These are phyloP conservation scores for Pythium volutum DNA, from an alignment of 352 stramenopile genomes.

Conservation along the genomic window DNA sequence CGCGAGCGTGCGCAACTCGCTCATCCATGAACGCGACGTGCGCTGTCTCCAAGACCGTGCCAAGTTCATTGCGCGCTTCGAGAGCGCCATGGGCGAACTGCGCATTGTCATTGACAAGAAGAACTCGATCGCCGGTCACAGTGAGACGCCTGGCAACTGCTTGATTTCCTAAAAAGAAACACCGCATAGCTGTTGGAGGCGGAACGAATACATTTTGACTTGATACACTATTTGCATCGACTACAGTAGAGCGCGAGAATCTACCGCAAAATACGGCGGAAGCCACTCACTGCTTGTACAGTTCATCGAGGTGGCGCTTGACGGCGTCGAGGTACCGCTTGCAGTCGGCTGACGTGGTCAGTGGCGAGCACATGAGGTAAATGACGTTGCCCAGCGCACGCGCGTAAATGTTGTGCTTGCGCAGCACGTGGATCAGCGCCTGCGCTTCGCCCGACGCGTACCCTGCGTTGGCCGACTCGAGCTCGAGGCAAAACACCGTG, in stretches of 20 bases:
- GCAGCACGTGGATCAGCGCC: slow-evolving; percentile 56
- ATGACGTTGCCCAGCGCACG: slow-evolving; percentile 79
- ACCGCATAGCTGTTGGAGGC: not conserved
- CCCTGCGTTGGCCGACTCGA: slow-evolving; percentile 49
- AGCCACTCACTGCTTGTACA: slow-evolving; percentile 27
- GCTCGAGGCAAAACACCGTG: slow-evolving; percentile 74
- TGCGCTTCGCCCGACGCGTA: slow-evolving; percentile 70
- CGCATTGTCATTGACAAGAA: slow-evolving; percentile 59
- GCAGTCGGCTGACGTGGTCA: slow-evolving; percentile 65
- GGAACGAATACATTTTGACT: no score
- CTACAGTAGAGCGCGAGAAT: no score
- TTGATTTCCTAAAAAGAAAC: slow-evolving; percentile 32
- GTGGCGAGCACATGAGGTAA: slow-evolving; percentile 84
- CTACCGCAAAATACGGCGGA: no score
- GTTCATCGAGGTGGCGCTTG: slow-evolving; percentile 38
- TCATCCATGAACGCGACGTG: slow-evolving; percentile 78
- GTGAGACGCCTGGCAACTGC: slow-evolving; percentile 9
- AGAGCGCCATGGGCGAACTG: slow-evolving; percentile 59
- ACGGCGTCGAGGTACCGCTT: slow-evolving; percentile 52
- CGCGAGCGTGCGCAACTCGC: slow-evolving; percentile 74
- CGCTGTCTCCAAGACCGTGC: slow-evolving; percentile 49
- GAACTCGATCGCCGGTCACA: slow-evolving; percentile 11
- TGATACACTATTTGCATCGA: no score
- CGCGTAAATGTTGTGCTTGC: slow-evolving; percentile 69
- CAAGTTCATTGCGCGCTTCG: slow-evolving; percentile 62